Conservation (phyloP, 2,329 filamentous ascomycete species). For the Alternaria longipes region DNA sequence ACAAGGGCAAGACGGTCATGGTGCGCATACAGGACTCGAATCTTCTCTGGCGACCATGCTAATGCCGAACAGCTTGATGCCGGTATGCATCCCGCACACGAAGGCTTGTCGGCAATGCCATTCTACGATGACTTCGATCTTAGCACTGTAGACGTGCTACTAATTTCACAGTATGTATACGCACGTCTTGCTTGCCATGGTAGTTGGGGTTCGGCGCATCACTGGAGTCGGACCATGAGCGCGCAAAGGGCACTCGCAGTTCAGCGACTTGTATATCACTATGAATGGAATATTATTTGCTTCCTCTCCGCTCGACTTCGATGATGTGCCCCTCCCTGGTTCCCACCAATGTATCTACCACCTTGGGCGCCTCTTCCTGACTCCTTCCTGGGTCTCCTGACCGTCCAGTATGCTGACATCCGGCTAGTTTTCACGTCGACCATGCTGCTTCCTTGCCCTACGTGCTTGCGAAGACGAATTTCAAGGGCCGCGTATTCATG, state of each 20-base stretch:
- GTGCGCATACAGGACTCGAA: conserved; percentile 60
- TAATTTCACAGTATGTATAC: conserved; percentile 96
- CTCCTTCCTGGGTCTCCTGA: conserved; percentile 2
- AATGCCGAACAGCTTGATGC: conserved; percentile 78
- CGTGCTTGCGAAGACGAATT: conserved; percentile 97
- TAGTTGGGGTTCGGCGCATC: conserved; percentile 41
- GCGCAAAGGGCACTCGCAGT: conserved; percentile 28
- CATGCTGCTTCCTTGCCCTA: conserved; percentile 99
- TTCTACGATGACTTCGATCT: conserved; percentile 99
- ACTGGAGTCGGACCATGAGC: conserved; percentile 41
- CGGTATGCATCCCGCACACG: conserved; percentile 95
- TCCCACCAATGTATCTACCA: conserved; percentile 30
- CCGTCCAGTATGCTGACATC: conserved; percentile 29
- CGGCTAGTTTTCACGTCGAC: conserved; percentile 89
- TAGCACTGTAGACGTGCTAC: conserved; percentile 93
- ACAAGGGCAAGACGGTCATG: conserved; percentile 99
- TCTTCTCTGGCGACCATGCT: conserved; percentile 24
- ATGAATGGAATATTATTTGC: conserved; percentile 54
- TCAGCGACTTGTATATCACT: conserved; percentile 50
- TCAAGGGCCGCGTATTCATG: conserved; percentile 97
- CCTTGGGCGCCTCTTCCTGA: conserved; percentile 4
- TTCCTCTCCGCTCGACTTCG: conserved; percentile 45
- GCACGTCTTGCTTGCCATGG: conserved; percentile 27
- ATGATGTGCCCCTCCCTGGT: conserved; percentile 44
- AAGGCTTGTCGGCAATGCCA: conserved; percentile 89